Evolutionary conservation across 768 basidiomycete species (phyloP), one percentile per base, ranked within the genome.

Genomic region (Heimioporus sp.): DNA sequence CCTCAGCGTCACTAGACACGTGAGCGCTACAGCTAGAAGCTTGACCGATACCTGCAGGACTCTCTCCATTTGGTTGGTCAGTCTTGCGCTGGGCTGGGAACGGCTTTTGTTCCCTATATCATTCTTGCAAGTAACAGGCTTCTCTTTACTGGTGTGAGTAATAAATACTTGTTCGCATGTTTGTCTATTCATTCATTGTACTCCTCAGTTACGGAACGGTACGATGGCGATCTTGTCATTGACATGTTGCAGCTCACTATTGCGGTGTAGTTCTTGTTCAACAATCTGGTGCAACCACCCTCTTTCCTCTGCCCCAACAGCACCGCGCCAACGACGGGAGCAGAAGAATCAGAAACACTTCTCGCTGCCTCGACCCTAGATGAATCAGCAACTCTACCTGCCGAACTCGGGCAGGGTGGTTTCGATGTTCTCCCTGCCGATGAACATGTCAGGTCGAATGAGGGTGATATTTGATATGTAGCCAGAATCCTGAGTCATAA

Each of bases 1-100:
- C 11, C 69, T 96, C 46, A 92, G 90, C 66, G 91, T 97, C 53
- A 96, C 94, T n/a, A 80, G 85, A 55, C 86, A 91, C 65, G 90
- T 98, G 52, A 92, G 88, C 66, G 95, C 96, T 32, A 97, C 94
- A 2, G 91, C 92, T 16, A 82, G 96, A 54, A 89, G 86, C 49
- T 77, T 97, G 51, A 90, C 93, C 35, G 97, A 99, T 69, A 95
- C 94, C 7, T 97, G 93, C 73, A 80, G 97, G 61, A 98, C 97
- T 1, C 77, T 98, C 48, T 81, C 82, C n/a, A 98, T 99, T 66
- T 99, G 97, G 97, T 72, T 95, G 57, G 75, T 99, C 62, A 92
- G 90, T 64, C 77, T 97, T 46, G 84, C 79, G 1, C 72, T 97
- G 21, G 93, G 95, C 5, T 98, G 95, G 95, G 95, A 98, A 72